These are phyloP conservation scores for Phytophthora pisi DNA, from an alignment of 352 stramenopile genomes.

Conservation along the genomic window DNA sequence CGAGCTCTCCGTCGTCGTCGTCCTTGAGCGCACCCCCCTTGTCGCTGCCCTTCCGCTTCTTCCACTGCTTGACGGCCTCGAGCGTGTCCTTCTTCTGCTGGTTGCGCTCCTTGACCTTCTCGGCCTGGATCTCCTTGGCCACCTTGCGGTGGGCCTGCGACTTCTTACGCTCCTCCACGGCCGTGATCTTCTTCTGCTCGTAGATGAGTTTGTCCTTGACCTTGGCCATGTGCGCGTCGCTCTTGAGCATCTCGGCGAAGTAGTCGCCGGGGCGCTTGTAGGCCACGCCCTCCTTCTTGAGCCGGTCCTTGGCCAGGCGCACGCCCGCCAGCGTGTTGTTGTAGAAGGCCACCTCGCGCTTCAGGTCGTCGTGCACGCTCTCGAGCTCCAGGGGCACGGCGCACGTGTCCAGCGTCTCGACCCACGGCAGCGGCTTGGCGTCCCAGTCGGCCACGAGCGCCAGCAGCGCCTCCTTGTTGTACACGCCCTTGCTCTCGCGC, in stretches of 20 bases:
- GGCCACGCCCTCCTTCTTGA: constrained; percentile 74
- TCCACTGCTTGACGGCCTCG: constrained; percentile 89
- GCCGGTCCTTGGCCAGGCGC: constrained; percentile 68
- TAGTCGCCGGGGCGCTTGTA: constrained; percentile 97
- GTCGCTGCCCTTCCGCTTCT: constrained; percentile 85
- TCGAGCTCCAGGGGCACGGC: constrained; percentile 57
- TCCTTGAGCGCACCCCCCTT: constrained; percentile 61
- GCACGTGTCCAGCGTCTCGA: constrained; percentile 84
- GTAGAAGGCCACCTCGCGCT: constrained; percentile 97
- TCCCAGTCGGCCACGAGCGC: constrained; percentile 68
- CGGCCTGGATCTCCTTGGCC: constrained; percentile 93
- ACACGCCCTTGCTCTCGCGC: constrained; percentile 63
- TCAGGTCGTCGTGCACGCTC: constrained; percentile 89
- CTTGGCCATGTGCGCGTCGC: constrained; percentile 94
- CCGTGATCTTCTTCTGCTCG: constrained; percentile 99
- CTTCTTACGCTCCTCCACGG: constrained; percentile 97
- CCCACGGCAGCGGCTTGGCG: constrained; percentile 60
- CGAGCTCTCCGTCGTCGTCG: constrained; percentile 65
- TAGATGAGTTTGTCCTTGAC: constrained; percentile 99
- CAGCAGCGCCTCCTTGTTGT: constrained; percentile 76
- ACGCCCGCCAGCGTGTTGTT: constrained; percentile 88
- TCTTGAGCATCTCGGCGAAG: constrained; percentile 99
- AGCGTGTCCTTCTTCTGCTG: constrained; percentile 90
- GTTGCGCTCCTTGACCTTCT: constrained; percentile 83
- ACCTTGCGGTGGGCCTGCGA: constrained; percentile 97